A percentile compares a stretch with the other conserved stretches of the same genome.
Evolutionary conservation across 2,329 filamentous ascomycete species (phyloP).

Genomic region (Aspergillus sp.): DNA sequence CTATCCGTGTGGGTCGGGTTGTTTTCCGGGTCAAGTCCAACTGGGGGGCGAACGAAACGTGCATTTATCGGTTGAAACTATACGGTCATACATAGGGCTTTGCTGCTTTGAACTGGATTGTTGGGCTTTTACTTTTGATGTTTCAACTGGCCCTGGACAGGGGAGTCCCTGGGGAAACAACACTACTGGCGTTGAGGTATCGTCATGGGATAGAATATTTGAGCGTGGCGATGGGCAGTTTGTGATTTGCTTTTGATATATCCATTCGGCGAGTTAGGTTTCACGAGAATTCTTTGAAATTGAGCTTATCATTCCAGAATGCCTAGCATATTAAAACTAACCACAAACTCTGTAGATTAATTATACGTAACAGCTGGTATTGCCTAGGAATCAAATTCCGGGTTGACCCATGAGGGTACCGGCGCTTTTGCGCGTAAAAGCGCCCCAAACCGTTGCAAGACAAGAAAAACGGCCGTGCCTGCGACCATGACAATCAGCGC

Average conservation of each 20-base stretch:
- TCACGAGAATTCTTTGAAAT: background rate
- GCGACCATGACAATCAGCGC: constrained; percentile 46
- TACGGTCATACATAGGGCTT: constrained; percentile 34
- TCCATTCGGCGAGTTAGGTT: background rate
- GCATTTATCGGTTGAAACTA: constrained; percentile 46
- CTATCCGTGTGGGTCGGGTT: constrained; percentile 36
- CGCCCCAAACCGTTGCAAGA: constrained; percentile 42
- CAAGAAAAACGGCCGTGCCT: constrained; percentile 36
- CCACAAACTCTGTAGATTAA: background rate
- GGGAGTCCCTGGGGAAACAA: too few species aligned
- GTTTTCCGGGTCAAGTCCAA: constrained; percentile 43
- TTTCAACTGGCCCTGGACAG: background rate
- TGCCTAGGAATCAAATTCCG: constrained; percentile 33
- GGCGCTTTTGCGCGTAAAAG: constrained; percentile 35
- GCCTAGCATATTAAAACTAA: background rate
- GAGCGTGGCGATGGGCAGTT: background rate
- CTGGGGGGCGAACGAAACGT: constrained; percentile 44
- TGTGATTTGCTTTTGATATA: background rate
- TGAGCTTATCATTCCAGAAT: background rate
- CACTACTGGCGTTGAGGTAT: too few species aligned
- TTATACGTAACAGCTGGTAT: background rate
- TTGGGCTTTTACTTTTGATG: background rate
- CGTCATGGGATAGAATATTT: background rate
- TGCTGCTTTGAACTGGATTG: background rate
- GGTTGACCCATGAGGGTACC: constrained; percentile 47